Evolutionary conservation across 1,284 basidiomycete genomes (phyloP).

Genomic region (Melanopsichium pennsylvanicum): DNA sequence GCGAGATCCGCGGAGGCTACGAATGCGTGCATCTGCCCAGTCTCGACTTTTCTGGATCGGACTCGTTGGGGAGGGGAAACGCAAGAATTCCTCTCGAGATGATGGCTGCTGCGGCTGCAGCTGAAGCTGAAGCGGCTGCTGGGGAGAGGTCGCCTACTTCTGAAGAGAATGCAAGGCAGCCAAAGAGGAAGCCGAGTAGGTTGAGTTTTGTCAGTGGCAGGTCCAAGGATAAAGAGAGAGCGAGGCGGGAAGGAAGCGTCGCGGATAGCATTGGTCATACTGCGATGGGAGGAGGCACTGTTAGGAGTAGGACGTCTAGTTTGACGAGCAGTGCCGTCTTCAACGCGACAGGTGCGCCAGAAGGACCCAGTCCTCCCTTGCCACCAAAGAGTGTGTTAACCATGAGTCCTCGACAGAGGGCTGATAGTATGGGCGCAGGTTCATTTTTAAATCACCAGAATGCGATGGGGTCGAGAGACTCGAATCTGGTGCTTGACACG

Average conservation of each 20-base stretch:
- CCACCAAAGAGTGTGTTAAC: slow-evolving; percentile 24
- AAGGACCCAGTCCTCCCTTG: slow-evolving; percentile 33
- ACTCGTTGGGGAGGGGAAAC: slow-evolving; percentile 51
- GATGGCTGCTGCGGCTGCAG: slow-evolving; percentile 23
- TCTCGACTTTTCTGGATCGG: slow-evolving; percentile 72
- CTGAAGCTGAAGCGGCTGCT: slow-evolving; percentile 15
- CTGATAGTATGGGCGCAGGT: slow-evolving; percentile 47
- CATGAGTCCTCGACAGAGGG: slow-evolving; percentile 30
- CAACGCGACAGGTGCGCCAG: slow-evolving; percentile 3
- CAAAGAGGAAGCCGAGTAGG: slow-evolving; percentile 50
- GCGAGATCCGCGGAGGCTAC: slow-evolving; percentile 88
- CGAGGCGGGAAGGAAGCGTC: slow-evolving; percentile 17
- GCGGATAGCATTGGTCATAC: slow-evolving; percentile 22
- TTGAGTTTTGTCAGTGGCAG: slow-evolving; percentile 49
- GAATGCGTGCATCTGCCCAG: slow-evolving; percentile 95
- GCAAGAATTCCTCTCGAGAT: slow-evolving; percentile 47
- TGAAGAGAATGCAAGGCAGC: slow-evolving; percentile 21
- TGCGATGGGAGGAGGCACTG: slow-evolving; percentile 3
- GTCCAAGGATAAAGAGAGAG: slow-evolving; percentile 39
- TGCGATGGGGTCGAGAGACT: slow-evolving; percentile 28
- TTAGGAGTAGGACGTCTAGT: slow-evolving; percentile 24
- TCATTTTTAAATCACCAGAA: slow-evolving; percentile 22
- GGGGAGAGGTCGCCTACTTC: slow-evolving; percentile 10
- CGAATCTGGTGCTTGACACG: slow-evolving; percentile 32
- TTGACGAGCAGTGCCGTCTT: slow-evolving; percentile 21